Evolutionary conservation across 495 filamentous ascomycete genomes (phyloP).

Genomic region (Neurospora africana): DNA sequence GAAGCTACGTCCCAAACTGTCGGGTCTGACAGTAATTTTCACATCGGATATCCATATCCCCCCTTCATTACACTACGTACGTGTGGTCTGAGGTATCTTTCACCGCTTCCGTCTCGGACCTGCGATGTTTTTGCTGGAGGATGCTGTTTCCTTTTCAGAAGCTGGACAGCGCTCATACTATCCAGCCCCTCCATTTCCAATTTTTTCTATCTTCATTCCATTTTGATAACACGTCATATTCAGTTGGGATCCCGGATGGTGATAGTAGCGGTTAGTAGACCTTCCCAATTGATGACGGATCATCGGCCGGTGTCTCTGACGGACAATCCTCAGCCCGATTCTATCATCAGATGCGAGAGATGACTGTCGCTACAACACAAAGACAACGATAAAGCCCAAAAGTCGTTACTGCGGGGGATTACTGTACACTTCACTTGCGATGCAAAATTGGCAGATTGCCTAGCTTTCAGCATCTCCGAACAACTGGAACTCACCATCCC

Average conservation of each 20-base stretch:
- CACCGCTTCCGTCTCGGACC: constrained; percentile 4
- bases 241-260: neutral
- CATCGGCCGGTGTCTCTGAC: neutral
- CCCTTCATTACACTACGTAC: neutral
- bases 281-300: neutral
- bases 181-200: neutral
- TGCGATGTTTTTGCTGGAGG: neutral
- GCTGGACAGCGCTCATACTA: neutral
- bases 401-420: neutral
- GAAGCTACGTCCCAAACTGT: constrained; percentile 20
- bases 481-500: neutral
- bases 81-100: neutral
- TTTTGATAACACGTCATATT: neutral
- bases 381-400: neutral
- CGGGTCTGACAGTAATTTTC: constrained; percentile 21
- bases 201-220: neutral
- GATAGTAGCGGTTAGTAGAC: neutral
- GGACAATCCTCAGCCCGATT: neutral
- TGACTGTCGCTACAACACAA: neutral
- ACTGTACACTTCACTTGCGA: neutral
- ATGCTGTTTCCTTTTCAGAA: neutral
- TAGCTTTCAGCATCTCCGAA: neutral
- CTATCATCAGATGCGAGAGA: neutral
- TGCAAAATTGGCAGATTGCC: neutral
- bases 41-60: neutral